These are phyloP conservation scores for Hypomyces perniciosus DNA, from an alignment of 2,329 filamentous ascomycete species.

Conservation along the genomic window DNA sequence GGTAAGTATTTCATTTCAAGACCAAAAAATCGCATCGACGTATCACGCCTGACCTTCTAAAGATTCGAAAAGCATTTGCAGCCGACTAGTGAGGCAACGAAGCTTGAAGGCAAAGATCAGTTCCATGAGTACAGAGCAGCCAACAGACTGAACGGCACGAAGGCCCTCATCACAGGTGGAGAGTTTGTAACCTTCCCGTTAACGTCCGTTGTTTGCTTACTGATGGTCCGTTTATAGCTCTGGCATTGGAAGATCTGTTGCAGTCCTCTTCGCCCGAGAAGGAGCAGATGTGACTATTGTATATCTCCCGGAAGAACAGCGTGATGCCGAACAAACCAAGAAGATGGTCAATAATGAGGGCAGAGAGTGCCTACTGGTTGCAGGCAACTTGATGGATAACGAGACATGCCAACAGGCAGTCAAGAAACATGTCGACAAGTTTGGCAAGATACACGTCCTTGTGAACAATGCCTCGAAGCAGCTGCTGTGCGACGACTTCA, in stretches of 20 bases:
- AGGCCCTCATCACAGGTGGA: slow-evolving; percentile 73
- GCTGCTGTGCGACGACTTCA: slow-evolving; percentile 6
- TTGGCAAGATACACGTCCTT: slow-evolving; percentile 68
- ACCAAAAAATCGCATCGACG: not conserved
- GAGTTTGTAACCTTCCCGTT: slow-evolving; percentile 42
- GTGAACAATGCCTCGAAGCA: slow-evolving; percentile 61
- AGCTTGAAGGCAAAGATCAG: slow-evolving; percentile 32
- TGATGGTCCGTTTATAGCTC: not conserved
- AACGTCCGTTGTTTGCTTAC: not conserved
- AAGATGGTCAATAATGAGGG: slow-evolving; percentile 62
- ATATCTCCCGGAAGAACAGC: slow-evolving; percentile 69
- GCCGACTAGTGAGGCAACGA: slow-evolving; percentile 35
- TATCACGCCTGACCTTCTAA: not conserved
- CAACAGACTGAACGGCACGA: slow-evolving; percentile 68
- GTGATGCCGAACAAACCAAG: slow-evolving; percentile 71
- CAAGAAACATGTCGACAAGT: slow-evolving; percentile 56
- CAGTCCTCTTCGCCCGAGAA: slow-evolving; percentile 75
- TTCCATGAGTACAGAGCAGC: slow-evolving; percentile 60
- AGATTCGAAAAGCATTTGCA: slow-evolving; percentile 33
- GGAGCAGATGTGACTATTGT: slow-evolving; percentile 68
- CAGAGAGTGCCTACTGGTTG: slow-evolving; percentile 55
- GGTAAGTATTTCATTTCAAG: slow-evolving; percentile 20
- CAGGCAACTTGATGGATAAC: slow-evolving; percentile 58
- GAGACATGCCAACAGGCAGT: slow-evolving; percentile 66
- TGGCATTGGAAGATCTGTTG: slow-evolving; percentile 70